Evolutionary conservation across 2,329 filamentous ascomycete species (phyloP).

Genomic region (Pseudocercospora eumusae): DNA sequence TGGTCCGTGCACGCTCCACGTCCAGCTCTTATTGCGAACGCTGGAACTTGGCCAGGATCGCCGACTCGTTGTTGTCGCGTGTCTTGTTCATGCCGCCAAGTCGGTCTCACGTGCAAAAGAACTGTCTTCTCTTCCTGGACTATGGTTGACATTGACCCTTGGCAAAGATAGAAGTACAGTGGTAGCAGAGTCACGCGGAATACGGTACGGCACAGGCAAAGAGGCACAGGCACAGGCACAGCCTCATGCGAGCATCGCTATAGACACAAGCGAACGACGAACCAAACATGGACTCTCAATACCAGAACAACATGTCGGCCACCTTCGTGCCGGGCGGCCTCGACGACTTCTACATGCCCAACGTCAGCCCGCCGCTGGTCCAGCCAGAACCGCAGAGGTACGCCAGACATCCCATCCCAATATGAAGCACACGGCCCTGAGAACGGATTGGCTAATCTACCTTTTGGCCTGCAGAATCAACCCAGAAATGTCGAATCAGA

Average conservation of each 20-base stretch:
- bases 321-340: slow-evolving; percentile 68
- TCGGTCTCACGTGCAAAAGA: slow-evolving; percentile 8
- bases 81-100: slow-evolving; percentile 6
- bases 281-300: slow-evolving; percentile 27
- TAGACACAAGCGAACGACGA: neutral
- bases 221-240: too few species aligned
- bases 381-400: slow-evolving; percentile 71
- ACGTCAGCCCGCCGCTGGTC: slow-evolving; percentile 60
- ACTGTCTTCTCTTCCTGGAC: slow-evolving; percentile 2
- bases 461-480: slow-evolving; percentile 30
- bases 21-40: neutral
- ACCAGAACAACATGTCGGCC: slow-evolving; percentile 49
- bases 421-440: neutral
- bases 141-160: slow-evolving; percentile 16
- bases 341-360: slow-evolving; percentile 67
- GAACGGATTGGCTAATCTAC: slow-evolving; percentile 6
- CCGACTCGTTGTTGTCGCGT: slow-evolving; percentile 8
- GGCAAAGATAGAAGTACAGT: neutral
- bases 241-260: slow-evolving; percentile 4
- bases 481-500: slow-evolving; percentile 89
- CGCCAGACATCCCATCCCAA: slow-evolving; percentile 28
- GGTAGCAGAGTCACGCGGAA: neutral
- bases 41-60: slow-evolving; percentile 2
- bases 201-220: too few species aligned
- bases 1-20: neutral